Conservation (phyloP, 495 filamentous ascomycete genomes). For the Annulohypoxylon bovei region DNA sequence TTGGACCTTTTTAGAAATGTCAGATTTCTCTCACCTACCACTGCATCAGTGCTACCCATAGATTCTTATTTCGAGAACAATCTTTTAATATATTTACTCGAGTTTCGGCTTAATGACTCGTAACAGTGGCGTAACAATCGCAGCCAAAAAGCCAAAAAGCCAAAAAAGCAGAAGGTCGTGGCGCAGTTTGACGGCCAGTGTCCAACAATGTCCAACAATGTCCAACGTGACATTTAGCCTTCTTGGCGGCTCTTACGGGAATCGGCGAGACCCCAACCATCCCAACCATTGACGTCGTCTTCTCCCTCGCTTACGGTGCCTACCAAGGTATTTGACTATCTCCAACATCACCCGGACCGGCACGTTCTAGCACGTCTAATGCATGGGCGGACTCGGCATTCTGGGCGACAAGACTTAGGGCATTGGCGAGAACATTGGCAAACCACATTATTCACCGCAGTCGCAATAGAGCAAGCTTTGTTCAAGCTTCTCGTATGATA, state of each 20-base stretch:
- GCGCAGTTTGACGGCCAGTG: constrained; percentile 6
- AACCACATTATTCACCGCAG: constrained; percentile 5
- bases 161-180: constrained; percentile 20
- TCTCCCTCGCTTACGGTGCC: constrained; percentile 17
- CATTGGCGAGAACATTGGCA: constrained; percentile 43
- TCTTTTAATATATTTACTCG: constrained; percentile 23
- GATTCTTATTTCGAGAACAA: constrained; percentile 32
- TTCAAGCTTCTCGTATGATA: constrained; percentile 26
- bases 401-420: constrained; percentile 34
- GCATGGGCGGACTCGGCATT: constrained; percentile 38
- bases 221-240: constrained; percentile 32
- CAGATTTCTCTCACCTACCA: constrained; percentile 8
- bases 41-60: constrained; percentile 8
- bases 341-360: constrained; percentile 9
- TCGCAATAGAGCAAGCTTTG: constrained; percentile 24
- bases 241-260: constrained; percentile 39
- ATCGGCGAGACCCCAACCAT: constrained; percentile 17
- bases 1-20: constrained; percentile 6
- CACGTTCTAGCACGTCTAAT: background rate
- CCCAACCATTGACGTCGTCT: constrained; percentile 39
- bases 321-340: background rate
- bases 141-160: background rate
- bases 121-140: constrained; percentile 19
- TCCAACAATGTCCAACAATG: constrained; percentile 5
- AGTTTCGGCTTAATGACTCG: constrained; percentile 21